Conservation (phyloP, 306 rosid genomes). For the Cucurbita moschata region DNA sequence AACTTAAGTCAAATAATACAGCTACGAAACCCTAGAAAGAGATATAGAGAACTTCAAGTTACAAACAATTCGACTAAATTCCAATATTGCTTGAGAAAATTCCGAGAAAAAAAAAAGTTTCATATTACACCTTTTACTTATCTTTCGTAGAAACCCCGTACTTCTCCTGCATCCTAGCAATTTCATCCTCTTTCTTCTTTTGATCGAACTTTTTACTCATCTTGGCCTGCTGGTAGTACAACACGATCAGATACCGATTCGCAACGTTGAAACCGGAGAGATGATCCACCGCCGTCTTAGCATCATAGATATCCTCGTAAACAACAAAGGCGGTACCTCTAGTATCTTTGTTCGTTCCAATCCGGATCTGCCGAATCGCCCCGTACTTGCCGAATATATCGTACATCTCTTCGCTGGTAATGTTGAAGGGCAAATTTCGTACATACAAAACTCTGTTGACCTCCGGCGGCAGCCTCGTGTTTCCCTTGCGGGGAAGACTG, state of each 20-base stretch:
- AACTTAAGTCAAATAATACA: neutral
- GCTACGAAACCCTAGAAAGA: constrained; percentile 1
- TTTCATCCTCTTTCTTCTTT: constrained; percentile 90
- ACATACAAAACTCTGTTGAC: constrained; percentile 86
- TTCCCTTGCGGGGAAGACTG: constrained; percentile 65
- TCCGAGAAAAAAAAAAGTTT: neutral
- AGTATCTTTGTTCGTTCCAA: constrained; percentile 86
- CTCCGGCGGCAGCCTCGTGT: constrained; percentile 91
- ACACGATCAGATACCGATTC: constrained; percentile 74
- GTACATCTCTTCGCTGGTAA: constrained; percentile 98
- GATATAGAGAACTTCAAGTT: neutral
- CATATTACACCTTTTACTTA: constrained; percentile 22
- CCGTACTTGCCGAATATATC: constrained; percentile 97
- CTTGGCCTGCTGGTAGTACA: constrained; percentile 92
- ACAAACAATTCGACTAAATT: neutral
- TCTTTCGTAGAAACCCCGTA: constrained; percentile 89
- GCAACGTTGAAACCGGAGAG: constrained; percentile 96
- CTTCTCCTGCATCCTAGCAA: constrained; percentile 77
- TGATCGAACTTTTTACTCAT: constrained; percentile 87
- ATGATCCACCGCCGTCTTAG: constrained; percentile 93
- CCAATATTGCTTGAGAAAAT: neutral
- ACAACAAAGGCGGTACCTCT: constrained; percentile 95
- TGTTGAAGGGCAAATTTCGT: constrained; percentile 83
- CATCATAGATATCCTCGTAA: constrained; percentile 97
- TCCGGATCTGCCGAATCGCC: constrained; percentile 87